A percentile compares a stretch with the other conserved stretches of the same genome.
phyloP scores from a whole-genome alignment of 768 basidiomycete genomes.

The Boletus bicolor region DNA sequence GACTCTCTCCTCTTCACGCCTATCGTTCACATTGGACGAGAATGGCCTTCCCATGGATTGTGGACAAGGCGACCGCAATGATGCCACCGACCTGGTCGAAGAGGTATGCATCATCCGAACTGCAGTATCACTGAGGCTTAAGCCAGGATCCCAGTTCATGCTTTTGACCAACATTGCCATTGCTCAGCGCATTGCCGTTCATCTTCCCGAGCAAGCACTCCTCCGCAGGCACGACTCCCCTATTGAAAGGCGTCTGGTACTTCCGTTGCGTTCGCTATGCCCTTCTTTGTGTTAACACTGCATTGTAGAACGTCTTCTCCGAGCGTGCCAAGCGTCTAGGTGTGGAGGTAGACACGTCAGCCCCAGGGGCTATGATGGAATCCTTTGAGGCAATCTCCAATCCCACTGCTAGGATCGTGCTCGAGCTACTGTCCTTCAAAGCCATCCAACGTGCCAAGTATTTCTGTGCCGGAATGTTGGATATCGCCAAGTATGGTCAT shows the following conservation, averaged over 20 bases:
- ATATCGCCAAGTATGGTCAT: constrained; percentile 96
- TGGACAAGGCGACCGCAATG: constrained; percentile 53
- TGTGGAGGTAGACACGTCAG: constrained; percentile 74
- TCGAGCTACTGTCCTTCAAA: constrained; percentile 83
- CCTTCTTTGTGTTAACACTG: constrained; percentile 7
- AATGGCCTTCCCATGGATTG: constrained; percentile 80
- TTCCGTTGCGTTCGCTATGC: neutral
- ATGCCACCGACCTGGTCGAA: constrained; percentile 82
- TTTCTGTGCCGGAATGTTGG: constrained; percentile 98
- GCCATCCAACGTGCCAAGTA: constrained; percentile 96
- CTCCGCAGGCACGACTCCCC: constrained; percentile 93
- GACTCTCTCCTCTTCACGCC: constrained; percentile 60
- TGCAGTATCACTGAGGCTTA: constrained; percentile 1
- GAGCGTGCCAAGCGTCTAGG: constrained; percentile 85
- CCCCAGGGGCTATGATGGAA: constrained; percentile 77
- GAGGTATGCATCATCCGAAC: constrained; percentile 54
- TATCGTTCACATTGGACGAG: constrained; percentile 79
- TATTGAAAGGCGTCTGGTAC: constrained; percentile 83
- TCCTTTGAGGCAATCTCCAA: constrained; percentile 77
- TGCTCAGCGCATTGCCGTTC: constrained; percentile 89
- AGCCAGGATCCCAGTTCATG: constrained; percentile 68
- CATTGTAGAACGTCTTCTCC: constrained; percentile 61
- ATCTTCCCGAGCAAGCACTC: constrained; percentile 95
- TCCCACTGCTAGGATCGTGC: constrained; percentile 68
- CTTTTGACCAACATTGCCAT: constrained; percentile 85